Evolutionary conservation across 1,139 yeast species (phyloP), one percentile per base, ranked within the genome.

Genomic region (Diutina neorugosa): DNA sequence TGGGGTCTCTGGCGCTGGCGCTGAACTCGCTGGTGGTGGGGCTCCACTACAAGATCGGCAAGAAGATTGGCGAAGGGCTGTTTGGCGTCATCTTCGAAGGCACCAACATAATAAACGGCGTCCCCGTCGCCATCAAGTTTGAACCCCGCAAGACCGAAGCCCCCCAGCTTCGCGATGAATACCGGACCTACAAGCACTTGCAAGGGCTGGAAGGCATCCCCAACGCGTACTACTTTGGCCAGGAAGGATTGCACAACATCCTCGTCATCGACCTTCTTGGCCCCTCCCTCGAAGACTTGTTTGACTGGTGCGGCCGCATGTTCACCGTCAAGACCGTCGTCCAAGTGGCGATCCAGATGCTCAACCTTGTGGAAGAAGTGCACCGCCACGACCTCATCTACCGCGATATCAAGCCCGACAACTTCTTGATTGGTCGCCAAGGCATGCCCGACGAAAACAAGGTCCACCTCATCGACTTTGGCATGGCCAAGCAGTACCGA

Each of bases 11-110:
- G 48, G 48, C 48, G 48, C 48, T 25, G 48, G 40, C 40, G 50
- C 50, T 46, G 50, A 46, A 46, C 50, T 27, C 40, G 23, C 31
- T 23, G 37, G 50, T 46, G 49, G 82, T 80, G 41, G 84, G 84
- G 23, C 76, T 78, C 37, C 98, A 93, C 73, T 93, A 89, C 72
- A 90, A 93, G 59, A 90, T 93, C 56, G 98, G 97, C 52, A 90
- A 90, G 66, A 93, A 93, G 71, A 93, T 93, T 56, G 98, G 98
- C 44, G 98, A 93, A 69, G 98, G 98, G 19, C 91, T 98, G 1
- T 93, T 93, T 72, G 98, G 98, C 21, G 93, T 91, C 53, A 91
- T 93, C 54, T 93, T 91, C 68, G 97, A 91, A 70, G 98, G 98
- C 40, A 82, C 87, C 55, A 93, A 93, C 66, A 75, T 93, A 59